These are phyloP conservation scores for Floccularia luteovirens DNA, from an alignment of 768 basidiomycete genomes.

Conservation along the genomic window DNA sequence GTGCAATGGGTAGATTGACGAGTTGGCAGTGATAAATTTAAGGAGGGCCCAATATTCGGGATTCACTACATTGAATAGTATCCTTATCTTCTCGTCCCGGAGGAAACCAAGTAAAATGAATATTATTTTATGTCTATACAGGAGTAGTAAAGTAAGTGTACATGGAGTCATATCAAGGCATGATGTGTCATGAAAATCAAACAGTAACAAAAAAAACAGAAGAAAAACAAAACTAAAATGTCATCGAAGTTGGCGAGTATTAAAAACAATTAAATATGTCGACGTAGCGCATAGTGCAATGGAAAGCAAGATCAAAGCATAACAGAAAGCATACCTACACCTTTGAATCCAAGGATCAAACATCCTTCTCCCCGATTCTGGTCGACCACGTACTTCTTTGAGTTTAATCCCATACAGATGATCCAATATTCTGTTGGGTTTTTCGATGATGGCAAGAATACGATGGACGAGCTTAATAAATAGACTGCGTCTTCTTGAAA, in stretches of 20 bases:
- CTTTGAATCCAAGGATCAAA: conserved; percentile 56
- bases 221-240: no score
- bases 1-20: conserved; percentile 10
- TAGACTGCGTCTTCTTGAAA: conserved; percentile 1
- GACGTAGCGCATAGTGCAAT: conserved; percentile 29
- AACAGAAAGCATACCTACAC: conserved; percentile 49
- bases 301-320: conserved; percentile 35
- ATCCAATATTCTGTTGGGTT: conserved; percentile 38
- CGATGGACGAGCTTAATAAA: conserved; percentile 3
- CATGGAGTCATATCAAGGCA: no score
- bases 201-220: no score
- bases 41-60: no score
- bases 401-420: conserved; percentile 36
- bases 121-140: no score
- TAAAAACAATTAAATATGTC: conserved; percentile 33
- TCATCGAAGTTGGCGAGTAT: conserved; percentile 25
- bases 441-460: conserved; percentile 24
- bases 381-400: conserved; percentile 32
- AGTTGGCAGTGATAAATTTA: conserved; percentile 9
- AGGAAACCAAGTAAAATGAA: no score
- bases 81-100: no score
- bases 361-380: conserved; percentile 38
- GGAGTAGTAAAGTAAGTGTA: no score
- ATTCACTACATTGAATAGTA: no score
- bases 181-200: no score